Evolutionary conservation across 495 filamentous ascomycete species (phyloP).

Genomic region (Podospora conica): DNA sequence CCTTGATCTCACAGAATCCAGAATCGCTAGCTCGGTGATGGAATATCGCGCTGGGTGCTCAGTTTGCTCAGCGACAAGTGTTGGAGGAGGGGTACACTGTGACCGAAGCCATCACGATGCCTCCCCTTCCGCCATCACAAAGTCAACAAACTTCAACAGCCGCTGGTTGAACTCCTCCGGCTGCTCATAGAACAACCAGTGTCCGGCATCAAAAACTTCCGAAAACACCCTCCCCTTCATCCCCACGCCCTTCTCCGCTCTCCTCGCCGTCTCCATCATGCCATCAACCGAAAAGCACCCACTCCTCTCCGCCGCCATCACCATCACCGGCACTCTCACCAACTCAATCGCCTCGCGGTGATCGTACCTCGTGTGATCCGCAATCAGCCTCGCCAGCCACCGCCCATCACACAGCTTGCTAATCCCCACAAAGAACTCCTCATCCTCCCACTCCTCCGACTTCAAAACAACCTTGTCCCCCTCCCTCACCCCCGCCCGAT

Average conservation of each 20-base stretch:
- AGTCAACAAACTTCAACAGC: constrained; percentile 29
- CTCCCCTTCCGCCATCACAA: neutral
- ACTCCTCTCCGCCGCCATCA: constrained; percentile 36
- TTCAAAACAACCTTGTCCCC: constrained; percentile 5
- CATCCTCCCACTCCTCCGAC: constrained; percentile 25
- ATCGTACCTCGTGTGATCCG: constrained; percentile 43
- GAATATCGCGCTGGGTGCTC: too few species aligned
- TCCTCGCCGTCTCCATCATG: constrained; percentile 32
- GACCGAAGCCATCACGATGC: neutral
- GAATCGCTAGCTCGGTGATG: too few species aligned
- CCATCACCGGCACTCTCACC: constrained; percentile 27
- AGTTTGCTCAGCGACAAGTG: neutral
- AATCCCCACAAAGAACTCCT: constrained; percentile 35
- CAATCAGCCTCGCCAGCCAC: constrained; percentile 40
- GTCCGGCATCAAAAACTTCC: constrained; percentile 34
- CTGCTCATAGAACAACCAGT: constrained; percentile 46
- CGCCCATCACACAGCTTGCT: constrained; percentile 30
- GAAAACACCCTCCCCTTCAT: constrained; percentile 22
- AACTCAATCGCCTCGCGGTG: constrained; percentile 38
- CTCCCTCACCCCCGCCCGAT: constrained; percentile 23
- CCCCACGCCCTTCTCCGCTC: constrained; percentile 17
- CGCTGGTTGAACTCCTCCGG: constrained; percentile 35
- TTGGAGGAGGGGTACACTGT: neutral
- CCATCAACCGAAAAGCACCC: constrained; percentile 42
- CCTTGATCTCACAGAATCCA: too few species aligned